phyloP scores from a whole-genome alignment of 75 land plant genomes.

The Cryptomeria japonica region DNA sequence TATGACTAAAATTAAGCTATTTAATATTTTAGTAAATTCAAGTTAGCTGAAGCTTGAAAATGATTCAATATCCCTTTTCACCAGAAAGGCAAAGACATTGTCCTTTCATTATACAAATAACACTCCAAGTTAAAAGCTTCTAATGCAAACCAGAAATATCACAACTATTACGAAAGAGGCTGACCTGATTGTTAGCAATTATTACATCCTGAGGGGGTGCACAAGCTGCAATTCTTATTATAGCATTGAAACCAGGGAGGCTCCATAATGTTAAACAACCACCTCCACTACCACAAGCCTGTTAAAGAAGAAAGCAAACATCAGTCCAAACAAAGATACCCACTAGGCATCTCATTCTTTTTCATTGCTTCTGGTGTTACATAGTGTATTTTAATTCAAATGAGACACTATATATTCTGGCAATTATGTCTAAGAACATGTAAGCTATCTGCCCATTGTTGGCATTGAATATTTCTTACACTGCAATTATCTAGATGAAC shows the following conservation, averaged over 20 bases:
- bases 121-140: background rate
- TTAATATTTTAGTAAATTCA: background rate
- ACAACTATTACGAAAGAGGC: slow-evolving; percentile 3
- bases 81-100: background rate
- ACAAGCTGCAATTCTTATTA: slow-evolving; percentile 39
- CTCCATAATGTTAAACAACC: slow-evolving; percentile 73
- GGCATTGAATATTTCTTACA: background rate
- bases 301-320: background rate
- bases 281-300: slow-evolving; percentile 84
- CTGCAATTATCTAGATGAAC: background rate
- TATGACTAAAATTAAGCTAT: background rate
- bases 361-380: background rate
- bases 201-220: slow-evolving; percentile 65
- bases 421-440: background rate
- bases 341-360: background rate
- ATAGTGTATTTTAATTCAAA: background rate
- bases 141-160: background rate
- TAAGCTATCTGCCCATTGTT: background rate
- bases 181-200: slow-evolving; percentile 73
- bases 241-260: slow-evolving; percentile 57
- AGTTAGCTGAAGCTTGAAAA: background rate
- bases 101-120: background rate
- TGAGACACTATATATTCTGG: background rate
- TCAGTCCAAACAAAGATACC: background rate
- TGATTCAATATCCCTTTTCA: background rate